Conservation (phyloP, 805 yeast genomes). For the Wickerhamiella australiensis region DNA sequence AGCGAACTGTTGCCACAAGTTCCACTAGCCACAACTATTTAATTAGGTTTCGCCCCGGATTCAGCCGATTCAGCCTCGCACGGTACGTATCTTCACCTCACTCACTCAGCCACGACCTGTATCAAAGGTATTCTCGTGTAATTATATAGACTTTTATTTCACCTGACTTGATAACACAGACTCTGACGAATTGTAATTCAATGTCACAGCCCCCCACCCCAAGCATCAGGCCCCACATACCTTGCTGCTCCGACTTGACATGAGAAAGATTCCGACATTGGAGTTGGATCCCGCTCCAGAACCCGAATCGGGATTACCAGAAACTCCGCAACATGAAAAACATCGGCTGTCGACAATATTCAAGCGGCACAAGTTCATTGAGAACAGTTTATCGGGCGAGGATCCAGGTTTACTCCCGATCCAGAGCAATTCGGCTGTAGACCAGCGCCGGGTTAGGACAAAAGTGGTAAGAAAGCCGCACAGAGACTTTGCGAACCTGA, state of each 20-base stretch:
- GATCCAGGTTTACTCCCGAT: neutral
- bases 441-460: constrained; percentile 7
- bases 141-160: too few species aligned
- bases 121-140: too few species aligned
- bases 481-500: constrained; percentile 1
- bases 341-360: neutral
- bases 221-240: too few species aligned
- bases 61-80: too few species aligned
- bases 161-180: too few species aligned
- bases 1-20: too few species aligned
- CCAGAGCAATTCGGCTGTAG: constrained; percentile 3
- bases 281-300: neutral
- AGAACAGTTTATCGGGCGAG: neutral
- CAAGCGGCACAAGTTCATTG: constrained; percentile 6
- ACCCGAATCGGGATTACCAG: neutral
- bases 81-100: too few species aligned
- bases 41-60: too few species aligned
- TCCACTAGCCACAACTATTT: too few species aligned
- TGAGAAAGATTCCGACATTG: neutral
- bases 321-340: neutral
- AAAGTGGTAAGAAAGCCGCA: neutral
- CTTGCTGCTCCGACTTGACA: neutral
- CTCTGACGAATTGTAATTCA: too few species aligned
- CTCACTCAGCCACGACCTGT: too few species aligned
- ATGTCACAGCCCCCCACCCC: too few species aligned